Conservation (phyloP, 2,329 filamentous ascomycete species). For the Colletotrichum endophyticum region DNA sequence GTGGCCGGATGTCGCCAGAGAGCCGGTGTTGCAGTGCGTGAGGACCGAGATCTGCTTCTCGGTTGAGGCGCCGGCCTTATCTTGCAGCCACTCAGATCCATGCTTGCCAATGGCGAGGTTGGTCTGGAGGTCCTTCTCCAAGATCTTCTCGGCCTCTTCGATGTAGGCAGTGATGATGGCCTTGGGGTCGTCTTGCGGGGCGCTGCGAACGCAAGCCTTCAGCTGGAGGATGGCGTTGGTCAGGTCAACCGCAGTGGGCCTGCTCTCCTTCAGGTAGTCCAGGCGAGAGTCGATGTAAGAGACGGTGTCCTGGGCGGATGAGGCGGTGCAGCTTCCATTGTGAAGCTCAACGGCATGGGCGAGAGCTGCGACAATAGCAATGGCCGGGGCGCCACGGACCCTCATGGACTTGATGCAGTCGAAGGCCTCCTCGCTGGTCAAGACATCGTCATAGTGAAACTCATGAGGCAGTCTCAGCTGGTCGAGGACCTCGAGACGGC, state of each 20-base stretch:
- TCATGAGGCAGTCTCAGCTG: constrained; percentile 84
- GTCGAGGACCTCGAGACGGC: constrained; percentile 78
- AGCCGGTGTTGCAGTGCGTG: constrained; percentile 98
- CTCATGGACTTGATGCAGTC: constrained; percentile 84
- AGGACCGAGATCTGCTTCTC: constrained; percentile 74
- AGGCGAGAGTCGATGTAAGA: constrained; percentile 77
- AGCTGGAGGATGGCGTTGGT: constrained; percentile 87
- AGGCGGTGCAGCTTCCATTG: constrained; percentile 54
- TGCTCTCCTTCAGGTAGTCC: constrained; percentile 85
- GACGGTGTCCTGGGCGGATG: constrained; percentile 61
- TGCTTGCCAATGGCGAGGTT: constrained; percentile 85
- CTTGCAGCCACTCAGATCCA: constrained; percentile 82
- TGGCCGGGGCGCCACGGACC: constrained; percentile 84
- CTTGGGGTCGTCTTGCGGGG: constrained; percentile 37
- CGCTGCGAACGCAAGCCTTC: constrained; percentile 64
- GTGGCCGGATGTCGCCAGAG: constrained; percentile 95
- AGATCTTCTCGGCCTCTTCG: constrained; percentile 81
- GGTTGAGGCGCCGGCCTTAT: constrained; percentile 55
- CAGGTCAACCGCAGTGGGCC: constrained; percentile 94
- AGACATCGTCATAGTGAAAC: constrained; percentile 77
- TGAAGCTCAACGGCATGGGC: constrained; percentile 85
- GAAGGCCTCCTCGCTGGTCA: constrained; percentile 76
- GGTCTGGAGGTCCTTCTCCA: constrained; percentile 84
- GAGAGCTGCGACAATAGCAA: constrained; percentile 95
- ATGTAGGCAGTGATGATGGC: constrained; percentile 75